These are phyloP conservation scores for Colletotrichum lupini DNA, from an alignment of 2,329 filamentous ascomycete species.

Conservation along the genomic window DNA sequence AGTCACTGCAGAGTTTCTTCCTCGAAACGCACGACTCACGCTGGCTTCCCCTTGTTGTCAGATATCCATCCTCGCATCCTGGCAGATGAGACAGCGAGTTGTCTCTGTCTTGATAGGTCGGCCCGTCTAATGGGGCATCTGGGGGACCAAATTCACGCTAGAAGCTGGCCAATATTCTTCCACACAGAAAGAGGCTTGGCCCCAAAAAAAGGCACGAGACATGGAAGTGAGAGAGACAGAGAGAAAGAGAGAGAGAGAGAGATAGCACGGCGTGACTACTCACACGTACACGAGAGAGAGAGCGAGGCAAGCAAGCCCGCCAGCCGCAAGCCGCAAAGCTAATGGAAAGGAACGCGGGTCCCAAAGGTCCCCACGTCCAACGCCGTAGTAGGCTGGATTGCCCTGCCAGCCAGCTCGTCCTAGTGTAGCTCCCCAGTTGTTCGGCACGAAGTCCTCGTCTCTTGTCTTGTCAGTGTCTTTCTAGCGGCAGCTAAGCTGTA, in stretches of 20 bases:
- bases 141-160: constrained; percentile 32
- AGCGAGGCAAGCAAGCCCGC: neutral
- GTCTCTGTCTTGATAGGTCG: constrained; percentile 36
- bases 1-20: constrained; percentile 34
- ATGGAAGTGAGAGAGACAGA: neutral
- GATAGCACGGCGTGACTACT: too few species aligned
- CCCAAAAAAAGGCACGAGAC: neutral
- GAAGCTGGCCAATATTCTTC: constrained; percentile 27
- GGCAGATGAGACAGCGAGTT: constrained; percentile 36
- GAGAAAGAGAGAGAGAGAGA: neutral
- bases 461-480: neutral
- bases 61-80: constrained; percentile 33
- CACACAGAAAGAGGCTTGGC: neutral
- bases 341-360: neutral
- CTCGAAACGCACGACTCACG: constrained; percentile 36
- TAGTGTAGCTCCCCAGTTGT: neutral
- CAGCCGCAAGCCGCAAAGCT: neutral
- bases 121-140: constrained; percentile 34
- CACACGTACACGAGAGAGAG: neutral
- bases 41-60: constrained; percentile 35
- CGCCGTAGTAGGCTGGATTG: neutral
- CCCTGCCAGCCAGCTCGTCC: constrained; percentile 1
- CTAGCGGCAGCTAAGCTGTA: neutral
- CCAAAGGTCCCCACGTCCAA: constrained; percentile 12
- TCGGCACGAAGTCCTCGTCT: neutral